Evolutionary conservation across 2,329 filamentous ascomycete genomes (phyloP), one percentile per base, ranked within the genome.

Genomic region (Monilinia fructicola): DNA sequence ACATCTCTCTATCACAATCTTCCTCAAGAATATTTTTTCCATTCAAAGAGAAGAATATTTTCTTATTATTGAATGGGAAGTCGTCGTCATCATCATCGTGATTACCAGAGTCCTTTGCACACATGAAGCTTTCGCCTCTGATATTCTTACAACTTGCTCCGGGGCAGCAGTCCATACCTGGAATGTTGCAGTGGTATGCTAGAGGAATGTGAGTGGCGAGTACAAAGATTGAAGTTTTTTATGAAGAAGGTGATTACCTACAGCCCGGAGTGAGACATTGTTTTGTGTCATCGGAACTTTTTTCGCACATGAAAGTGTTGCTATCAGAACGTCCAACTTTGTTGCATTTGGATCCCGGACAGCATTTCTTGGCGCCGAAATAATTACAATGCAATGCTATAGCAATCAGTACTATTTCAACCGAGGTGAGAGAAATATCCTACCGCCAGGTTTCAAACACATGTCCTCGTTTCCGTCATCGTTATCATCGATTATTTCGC

Each of bases 371-470:
- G 3, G 35, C 38, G 12, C 54, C 54, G 4, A 42, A 14, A 16
- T 56, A 9, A 21, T 56, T 26, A 38, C 35, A 56, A 56, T 56
- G 35, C 14, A 56, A 26, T 26, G 54, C 54, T 56, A 26, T 9
- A 2, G 35, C 26, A 3, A 7, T 50, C 23, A 12, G 46, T 50
- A 11, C 3, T 50, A n/a, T 21, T 0, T 11, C 2, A 50, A 23
- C 18, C 26, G 35, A 10, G n/a, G 14, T 10, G 54, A 18, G n/a
- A 12, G 54, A 38, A n/a, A 4, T 14, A 21, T 3, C 35, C 11
- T 56, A 56, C 54, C 23, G 26, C 54, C 54, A 42, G 54, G n/a
- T 26, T 56, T 26, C n/a, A 42, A 40, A 42, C 54, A 56, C 54
- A 2, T 26, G 4, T 16, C 35, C 23, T 40, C n/a, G 26, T 23